phyloP scores from a whole-genome alignment of 1,284 basidiomycete species.

The Pseudozyma hubeiensis region DNA sequence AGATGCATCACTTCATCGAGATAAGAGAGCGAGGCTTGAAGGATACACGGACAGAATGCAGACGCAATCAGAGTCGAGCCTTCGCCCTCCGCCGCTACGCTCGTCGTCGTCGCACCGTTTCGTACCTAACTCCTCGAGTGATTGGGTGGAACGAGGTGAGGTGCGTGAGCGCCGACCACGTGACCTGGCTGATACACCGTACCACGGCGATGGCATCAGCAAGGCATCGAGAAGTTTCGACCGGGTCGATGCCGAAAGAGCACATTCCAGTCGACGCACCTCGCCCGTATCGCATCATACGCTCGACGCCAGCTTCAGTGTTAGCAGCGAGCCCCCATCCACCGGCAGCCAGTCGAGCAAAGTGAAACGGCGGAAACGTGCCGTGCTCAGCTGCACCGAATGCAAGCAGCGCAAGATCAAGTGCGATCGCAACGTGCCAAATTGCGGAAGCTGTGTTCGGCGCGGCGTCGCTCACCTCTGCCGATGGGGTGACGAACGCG shows the following conservation, averaged over 20 bases:
- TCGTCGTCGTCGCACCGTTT: slow-evolving; percentile 29
- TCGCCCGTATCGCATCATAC: slow-evolving; percentile 30
- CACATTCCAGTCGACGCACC: slow-evolving; percentile 26
- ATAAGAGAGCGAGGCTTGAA: slow-evolving; percentile 40
- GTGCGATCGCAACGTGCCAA: slow-evolving; percentile 57
- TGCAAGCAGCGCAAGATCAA: slow-evolving; percentile 60
- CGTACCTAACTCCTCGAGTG: slow-evolving; percentile 11
- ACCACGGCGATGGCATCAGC: slow-evolving; percentile 5
- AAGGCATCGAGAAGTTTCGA: slow-evolving; percentile 12
- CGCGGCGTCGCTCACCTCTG: slow-evolving; percentile 55
- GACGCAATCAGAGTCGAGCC: slow-evolving; percentile 9
- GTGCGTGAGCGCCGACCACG: slow-evolving; percentile 20
- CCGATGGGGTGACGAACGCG: slow-evolving; percentile 58
- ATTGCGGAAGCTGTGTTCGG: slow-evolving; percentile 52
- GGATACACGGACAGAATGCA: slow-evolving; percentile 26
- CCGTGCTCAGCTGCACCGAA: slow-evolving; percentile 54
- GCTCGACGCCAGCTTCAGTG: slow-evolving; percentile 14
- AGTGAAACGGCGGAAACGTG: slow-evolving; percentile 49
- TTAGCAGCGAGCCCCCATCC: slow-evolving; percentile 13
- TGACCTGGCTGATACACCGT: slow-evolving; percentile 9
- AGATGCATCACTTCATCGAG: slow-evolving; percentile 26
- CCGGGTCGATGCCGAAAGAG: slow-evolving; percentile 24
- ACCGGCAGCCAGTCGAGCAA: slow-evolving; percentile 27
- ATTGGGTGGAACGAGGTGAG: slow-evolving; percentile 24
- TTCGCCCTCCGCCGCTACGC: slow-evolving; percentile 24